Evolutionary conservation across 805 yeast genomes (phyloP), one percentile per base, ranked within the genome.

Genomic region (Candida takata): DNA sequence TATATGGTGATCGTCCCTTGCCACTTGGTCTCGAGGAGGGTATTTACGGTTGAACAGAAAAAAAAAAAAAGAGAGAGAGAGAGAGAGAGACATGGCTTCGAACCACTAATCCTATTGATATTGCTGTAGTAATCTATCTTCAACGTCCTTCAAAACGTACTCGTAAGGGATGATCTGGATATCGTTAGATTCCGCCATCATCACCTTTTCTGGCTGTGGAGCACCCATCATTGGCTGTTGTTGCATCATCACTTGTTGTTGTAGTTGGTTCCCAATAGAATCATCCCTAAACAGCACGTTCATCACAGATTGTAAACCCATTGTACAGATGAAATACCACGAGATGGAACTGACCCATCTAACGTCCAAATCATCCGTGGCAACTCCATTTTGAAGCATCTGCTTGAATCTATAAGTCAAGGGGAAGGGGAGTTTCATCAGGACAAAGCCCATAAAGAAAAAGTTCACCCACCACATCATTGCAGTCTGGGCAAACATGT

Each of bases 381-480:
- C 71, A 11, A 92, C 81, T 7, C 97, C 95, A 20, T 74, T 75
- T 60, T 92, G 98, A 29, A 92, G 62, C 95, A 92, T 88, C 40
- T 83, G 74, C 58, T 92, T 92, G 67, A 92, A 92, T 41, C 88
- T 78, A 23, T 78, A 69, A 0, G 97, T 92, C 38, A 92, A 64
- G 3, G 95, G 95, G 63, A 92, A 92, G 13, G 98, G 98, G 36
- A 92, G 65, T 54, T 77, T 77, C 83, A 83, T 83, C 33, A 86
- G 74, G 12, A 88, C 79, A 44, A 87, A 86, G 0, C 97, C 97
- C 11, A 90, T 85, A 58, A 86, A 92, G 62, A 90, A 88, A 51
- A 78, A 84, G 52, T 84, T 85, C 42, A 90, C 90, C 95, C 97
- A 92, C 52, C 87, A 86, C 96, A 92, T 88, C 45, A 88, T 82